A percentile compares a stretch with the other conserved stretches of the same genome.
These are phyloP conservation scores for Solanum hybrid DNA, from an alignment of 305 asterid species.

Conservation along the genomic window DNA sequence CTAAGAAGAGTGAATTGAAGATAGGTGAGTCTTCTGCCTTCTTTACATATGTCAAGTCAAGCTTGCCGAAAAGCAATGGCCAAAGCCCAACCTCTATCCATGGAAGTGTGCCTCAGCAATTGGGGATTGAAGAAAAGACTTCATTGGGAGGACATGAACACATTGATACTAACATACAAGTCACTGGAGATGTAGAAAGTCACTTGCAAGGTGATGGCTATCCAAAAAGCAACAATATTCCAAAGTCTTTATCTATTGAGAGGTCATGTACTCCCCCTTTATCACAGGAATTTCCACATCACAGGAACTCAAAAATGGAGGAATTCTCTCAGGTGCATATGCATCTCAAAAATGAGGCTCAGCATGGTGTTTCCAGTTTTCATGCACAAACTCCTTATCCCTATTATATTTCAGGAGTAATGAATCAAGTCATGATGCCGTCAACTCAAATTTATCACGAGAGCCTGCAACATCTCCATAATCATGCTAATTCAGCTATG, in stretches of 20 bases:
- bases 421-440: conserved; percentile 48
- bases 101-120: conserved; percentile 23
- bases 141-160: conserved; percentile 16
- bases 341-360: conserved; percentile 31
- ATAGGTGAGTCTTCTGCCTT: conserved; percentile 91
- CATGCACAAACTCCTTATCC: conserved; percentile 47
- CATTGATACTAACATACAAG: conserved; percentile 18
- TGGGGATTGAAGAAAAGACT: conserved; percentile 21
- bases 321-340: conserved; percentile 36
- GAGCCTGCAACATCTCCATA: conserved; percentile 36
- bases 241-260: conserved; percentile 34
- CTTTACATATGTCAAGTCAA: conserved; percentile 76
- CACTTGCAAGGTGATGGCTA: conserved; percentile 35
- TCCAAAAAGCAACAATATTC: conserved; percentile 33
- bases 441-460: conserved; percentile 31
- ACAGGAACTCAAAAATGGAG: conserved; percentile 26
- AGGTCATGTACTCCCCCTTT: conserved; percentile 51
- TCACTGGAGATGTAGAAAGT: conserved; percentile 20
- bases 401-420: conserved; percentile 50
- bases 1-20: conserved; percentile 56
- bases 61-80: conserved; percentile 30
- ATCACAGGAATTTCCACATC: conserved; percentile 41
- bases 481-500: conserved; percentile 29
- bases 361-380: conserved; percentile 27
- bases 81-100: conserved; percentile 19